A percentile compares a stretch with the other conserved stretches of the same genome.
These are phyloP conservation scores for Trichoderma lentiforme DNA, from an alignment of 2,329 filamentous ascomycete species.

Conservation along the genomic window DNA sequence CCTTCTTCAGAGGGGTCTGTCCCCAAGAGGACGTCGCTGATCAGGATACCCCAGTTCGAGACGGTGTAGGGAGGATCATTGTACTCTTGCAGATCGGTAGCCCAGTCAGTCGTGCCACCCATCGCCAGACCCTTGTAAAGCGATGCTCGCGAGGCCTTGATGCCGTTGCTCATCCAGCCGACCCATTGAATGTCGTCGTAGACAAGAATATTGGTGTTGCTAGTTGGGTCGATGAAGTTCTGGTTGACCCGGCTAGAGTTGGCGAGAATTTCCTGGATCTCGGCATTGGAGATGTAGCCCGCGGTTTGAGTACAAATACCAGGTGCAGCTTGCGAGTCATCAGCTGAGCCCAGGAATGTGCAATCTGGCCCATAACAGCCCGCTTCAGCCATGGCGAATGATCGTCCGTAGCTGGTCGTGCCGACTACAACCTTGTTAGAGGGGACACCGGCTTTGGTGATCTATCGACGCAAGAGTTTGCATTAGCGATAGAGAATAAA, in stretches of 20 bases:
- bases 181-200: conserved; percentile 24
- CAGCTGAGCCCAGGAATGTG: conserved; percentile 22
- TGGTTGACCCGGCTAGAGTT: conserved; percentile 16
- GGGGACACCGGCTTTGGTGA: neutral
- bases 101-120: conserved; percentile 25
- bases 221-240: conserved; percentile 19
- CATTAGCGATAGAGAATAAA: no score
- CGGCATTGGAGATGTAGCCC: conserved; percentile 32
- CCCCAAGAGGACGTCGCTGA: conserved; percentile 19
- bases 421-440: conserved; percentile 32
- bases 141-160: conserved; percentile 8
- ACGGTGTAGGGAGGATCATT: conserved; percentile 20
- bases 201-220: conserved; percentile 21
- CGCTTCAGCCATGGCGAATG: conserved; percentile 28
- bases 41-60: conserved; percentile 22
- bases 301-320: conserved; percentile 30
- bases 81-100: conserved; percentile 24
- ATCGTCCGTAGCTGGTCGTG: conserved; percentile 31
- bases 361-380: conserved; percentile 25
- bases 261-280: conserved; percentile 26
- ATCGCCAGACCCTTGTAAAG: conserved; percentile 22
- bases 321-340: conserved; percentile 22
- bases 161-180: conserved; percentile 22
- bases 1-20: conserved; percentile 19
- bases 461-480: no score